Base-by-base conservation (phyloP, 768 basidiomycete genomes). In the Dentipellis fragilis region DNA sequence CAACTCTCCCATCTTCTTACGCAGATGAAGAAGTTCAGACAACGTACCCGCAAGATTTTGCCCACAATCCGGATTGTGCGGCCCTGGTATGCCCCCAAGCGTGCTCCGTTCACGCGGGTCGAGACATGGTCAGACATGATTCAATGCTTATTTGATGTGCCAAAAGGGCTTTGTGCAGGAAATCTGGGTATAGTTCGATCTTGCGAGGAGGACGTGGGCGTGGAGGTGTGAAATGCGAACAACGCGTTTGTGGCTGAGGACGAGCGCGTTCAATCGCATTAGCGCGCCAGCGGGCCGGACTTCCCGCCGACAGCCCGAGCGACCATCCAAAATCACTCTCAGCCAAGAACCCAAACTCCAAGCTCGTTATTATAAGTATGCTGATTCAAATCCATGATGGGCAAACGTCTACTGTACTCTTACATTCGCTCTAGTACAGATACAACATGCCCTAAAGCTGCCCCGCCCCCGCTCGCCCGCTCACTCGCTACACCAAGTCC, bases 11-110 rank as follows among this genome's bases (percentile, higher is more conserved):
- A 3, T 29, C 29, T 6, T 29, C 29, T 29, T 29, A 3, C 29
- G 6, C 29, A 29, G 6, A 29, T 3, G 29, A 29, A 29, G 37
- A 7, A 4, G 17, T 2, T 11, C 5, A 34, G n/a, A 6, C 37
- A 22, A 53, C 60, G 39, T 29, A 62, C 61, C 10, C 55, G 57
- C 49, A 57, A 47, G 19, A 62, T 55, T 23, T 60, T 62, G 7
- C 59, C 61, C 10, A 49, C 52, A 3, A 62, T n/a, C 34, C 59
- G 48, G 51, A 62, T 23, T 8, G 59, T 42, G 4, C 60, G 56
- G 2, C 17, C 22, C 16, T 54, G 34, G 45, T 39, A 62, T 49
- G 48, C 16, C 23, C 46, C 57, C 17, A 62, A 37, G 4, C 54
- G 58, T 36, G 54, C 56, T 0, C 51, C 38, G 52, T 62, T 62